Evolutionary conservation across 805 yeast genomes (phyloP).

Genomic region (Saccharomyces mikatae): DNA sequence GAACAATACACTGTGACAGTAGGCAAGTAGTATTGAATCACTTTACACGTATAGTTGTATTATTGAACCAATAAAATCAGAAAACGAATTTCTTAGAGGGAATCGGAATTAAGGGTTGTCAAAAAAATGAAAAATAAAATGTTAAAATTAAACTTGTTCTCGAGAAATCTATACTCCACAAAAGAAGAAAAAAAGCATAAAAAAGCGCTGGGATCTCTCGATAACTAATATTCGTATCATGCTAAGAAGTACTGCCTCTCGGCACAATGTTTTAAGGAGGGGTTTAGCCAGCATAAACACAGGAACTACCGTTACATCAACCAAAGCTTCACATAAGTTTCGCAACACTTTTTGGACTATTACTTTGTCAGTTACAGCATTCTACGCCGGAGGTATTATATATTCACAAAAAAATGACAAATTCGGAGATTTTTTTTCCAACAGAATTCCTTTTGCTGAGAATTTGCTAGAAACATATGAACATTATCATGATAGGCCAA

Average conservation of each 20-base stretch:
- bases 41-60: background rate
- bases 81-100: background rate
- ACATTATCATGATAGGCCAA: conserved; percentile 17
- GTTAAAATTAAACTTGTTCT: background rate
- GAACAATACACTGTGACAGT: background rate
- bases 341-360: conserved; percentile 29
- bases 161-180: background rate
- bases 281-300: conserved; percentile 11
- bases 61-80: background rate
- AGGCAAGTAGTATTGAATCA: background rate
- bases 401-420: conserved; percentile 48
- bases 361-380: conserved; percentile 28
- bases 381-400: conserved; percentile 56
- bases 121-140: background rate
- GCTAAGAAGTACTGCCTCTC: background rate
- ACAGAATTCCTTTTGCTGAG: conserved; percentile 59
- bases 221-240: background rate
- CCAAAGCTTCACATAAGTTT: conserved; percentile 15
- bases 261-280: background rate
- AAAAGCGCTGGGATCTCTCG: background rate
- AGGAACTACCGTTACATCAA: conserved; percentile 9
- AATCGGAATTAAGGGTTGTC: background rate
- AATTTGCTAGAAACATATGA: conserved; percentile 44
- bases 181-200: background rate
- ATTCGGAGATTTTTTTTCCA: conserved; percentile 53